Evolutionary conservation across 2,329 filamentous ascomycete species (phyloP).

Genomic region (Arthrinium puccinioides): DNA sequence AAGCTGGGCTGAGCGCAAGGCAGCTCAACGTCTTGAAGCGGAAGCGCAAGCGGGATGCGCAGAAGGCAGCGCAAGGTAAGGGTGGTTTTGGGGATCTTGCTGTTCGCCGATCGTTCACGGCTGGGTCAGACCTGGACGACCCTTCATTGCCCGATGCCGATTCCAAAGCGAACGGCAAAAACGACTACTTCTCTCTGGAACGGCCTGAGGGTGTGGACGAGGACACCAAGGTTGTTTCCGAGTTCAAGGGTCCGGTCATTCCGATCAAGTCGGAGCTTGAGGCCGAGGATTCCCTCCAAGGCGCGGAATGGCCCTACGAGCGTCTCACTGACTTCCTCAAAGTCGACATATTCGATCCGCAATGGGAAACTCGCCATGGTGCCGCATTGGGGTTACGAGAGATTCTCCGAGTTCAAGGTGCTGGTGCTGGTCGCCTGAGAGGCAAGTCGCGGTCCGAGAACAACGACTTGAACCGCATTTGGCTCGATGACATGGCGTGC

Average conservation of each 20-base stretch:
- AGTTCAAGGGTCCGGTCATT: slow-evolving; percentile 81
- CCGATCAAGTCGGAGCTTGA: slow-evolving; percentile 84
- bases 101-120: slow-evolving; percentile 53
- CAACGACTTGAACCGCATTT: slow-evolving; percentile 69
- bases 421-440: slow-evolving; percentile 71
- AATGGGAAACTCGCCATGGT: slow-evolving; percentile 94
- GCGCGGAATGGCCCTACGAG: slow-evolving; percentile 88
- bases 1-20: slow-evolving; percentile 74
- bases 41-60: slow-evolving; percentile 84
- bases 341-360: slow-evolving; percentile 84
- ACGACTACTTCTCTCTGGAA: slow-evolving; percentile 89
- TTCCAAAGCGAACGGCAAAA: slow-evolving; percentile 54
- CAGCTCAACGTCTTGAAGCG: slow-evolving; percentile 93
- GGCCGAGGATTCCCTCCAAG: slow-evolving; percentile 67
- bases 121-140: slow-evolving; percentile 57
- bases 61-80: slow-evolving; percentile 79
- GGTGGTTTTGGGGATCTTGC: slow-evolving; percentile 84
- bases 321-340: slow-evolving; percentile 89
- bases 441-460: slow-evolving; percentile 70
- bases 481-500: slow-evolving; percentile 93
- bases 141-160: slow-evolving; percentile 44
- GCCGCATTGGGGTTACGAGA: slow-evolving; percentile 93
- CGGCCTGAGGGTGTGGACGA: slow-evolving; percentile 73
- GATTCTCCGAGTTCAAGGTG: slow-evolving; percentile 84
- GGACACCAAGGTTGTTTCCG: slow-evolving; percentile 84